Evolutionary conservation across 2,329 filamentous ascomycete genomes (phyloP).

Genomic region (Arthrobotrys sphaeroides): DNA sequence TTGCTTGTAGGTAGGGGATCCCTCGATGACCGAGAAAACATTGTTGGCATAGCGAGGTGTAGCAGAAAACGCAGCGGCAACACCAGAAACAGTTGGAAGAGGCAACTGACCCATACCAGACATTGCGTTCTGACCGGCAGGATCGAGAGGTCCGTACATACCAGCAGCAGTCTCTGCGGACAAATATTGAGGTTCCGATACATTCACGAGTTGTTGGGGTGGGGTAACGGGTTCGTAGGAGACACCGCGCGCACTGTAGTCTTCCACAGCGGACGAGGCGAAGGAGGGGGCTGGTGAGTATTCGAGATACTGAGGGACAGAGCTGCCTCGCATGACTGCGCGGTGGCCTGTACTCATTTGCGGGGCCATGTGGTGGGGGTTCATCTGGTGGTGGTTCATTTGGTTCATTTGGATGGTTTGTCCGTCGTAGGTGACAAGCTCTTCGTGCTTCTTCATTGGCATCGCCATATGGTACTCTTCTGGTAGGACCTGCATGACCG

Average conservation of each 20-base stretch:
- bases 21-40: conserved; percentile 95
- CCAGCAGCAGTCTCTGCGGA: conserved; percentile 92
- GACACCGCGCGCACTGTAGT: conserved; percentile 94
- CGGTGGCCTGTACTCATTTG: conserved; percentile 60
- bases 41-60: conserved; percentile 77
- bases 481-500: conserved; percentile 63
- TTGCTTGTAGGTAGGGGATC: conserved; percentile 98
- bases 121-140: conserved; percentile 77
- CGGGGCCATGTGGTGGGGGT: conserved; percentile 77
- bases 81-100: conserved; percentile 77
- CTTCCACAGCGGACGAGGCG: conserved; percentile 97
- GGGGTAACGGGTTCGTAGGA: conserved; percentile 97
- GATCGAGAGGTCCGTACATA: conserved; percentile 92
- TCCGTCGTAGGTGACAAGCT: conserved; percentile 50
- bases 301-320: conserved; percentile 98
- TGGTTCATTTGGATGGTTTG: conserved; percentile 36
- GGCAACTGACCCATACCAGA: conserved; percentile 92
- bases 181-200: conserved; percentile 94
- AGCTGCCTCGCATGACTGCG: conserved; percentile 75
- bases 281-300: conserved; percentile 98
- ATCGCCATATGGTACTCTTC: conserved; percentile 64
- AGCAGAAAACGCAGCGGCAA: conserved; percentile 69
- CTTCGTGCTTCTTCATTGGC: conserved; percentile 51
- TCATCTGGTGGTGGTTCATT: conserved; percentile 74
- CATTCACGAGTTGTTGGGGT: conserved; percentile 84